Evolutionary conservation across 1,284 basidiomycete genomes (phyloP).

Genomic region (Mycena citricolor): DNA sequence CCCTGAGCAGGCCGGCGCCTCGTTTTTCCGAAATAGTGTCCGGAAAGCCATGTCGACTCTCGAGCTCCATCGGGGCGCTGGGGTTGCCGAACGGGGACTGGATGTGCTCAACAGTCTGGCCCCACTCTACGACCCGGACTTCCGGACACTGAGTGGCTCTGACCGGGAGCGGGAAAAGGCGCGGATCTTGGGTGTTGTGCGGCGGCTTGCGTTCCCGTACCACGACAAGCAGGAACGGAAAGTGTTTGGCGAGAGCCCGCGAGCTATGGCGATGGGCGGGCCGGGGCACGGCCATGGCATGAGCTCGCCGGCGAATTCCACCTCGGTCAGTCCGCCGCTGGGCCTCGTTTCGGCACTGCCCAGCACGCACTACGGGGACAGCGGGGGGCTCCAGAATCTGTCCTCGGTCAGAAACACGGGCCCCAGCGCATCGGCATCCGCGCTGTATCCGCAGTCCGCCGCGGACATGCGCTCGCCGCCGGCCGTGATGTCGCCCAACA

Average conservation of each 20-base stretch:
- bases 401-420: constrained; percentile 35
- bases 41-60: constrained; percentile 64
- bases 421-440: too few species aligned
- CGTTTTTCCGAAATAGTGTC: constrained; percentile 70
- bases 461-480: constrained; percentile 22
- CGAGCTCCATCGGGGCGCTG: constrained; percentile 58
- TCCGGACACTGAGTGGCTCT: constrained; percentile 44
- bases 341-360: constrained; percentile 34
- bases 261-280: constrained; percentile 32
- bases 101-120: constrained; percentile 66
- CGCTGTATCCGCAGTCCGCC: constrained; percentile 24
- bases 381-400: constrained; percentile 35
- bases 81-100: constrained; percentile 70
- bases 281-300: too few species aligned
- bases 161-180: constrained; percentile 59
- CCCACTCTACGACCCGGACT: constrained; percentile 66
- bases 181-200: constrained; percentile 61
- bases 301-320: constrained; percentile 41
- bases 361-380: constrained; percentile 37
- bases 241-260: constrained; percentile 48
- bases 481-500: constrained; percentile 10
- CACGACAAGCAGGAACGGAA: constrained; percentile 63
- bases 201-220: constrained; percentile 76
- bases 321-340: constrained; percentile 48
- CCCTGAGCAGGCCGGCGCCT: constrained; percentile 72